phyloP scores from a whole-genome alignment of 768 basidiomycete species.

The Phaeotremella fagi region DNA sequence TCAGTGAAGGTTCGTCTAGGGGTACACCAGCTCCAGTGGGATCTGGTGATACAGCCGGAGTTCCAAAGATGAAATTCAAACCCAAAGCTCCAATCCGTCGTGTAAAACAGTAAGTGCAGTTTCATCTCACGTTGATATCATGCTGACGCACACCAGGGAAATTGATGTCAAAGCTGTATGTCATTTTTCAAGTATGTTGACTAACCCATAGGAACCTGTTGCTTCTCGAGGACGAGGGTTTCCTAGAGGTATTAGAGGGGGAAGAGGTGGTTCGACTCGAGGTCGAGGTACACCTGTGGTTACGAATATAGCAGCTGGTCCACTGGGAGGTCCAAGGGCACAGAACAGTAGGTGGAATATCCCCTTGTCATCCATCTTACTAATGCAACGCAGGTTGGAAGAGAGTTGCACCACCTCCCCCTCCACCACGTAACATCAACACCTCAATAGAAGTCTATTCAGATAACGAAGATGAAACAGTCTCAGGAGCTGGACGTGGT shows the following conservation, averaged over 20 bases:
- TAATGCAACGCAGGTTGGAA: neutral
- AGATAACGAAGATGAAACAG: slow-evolving; percentile 34
- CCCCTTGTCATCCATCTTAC: neutral
- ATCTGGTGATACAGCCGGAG: neutral
- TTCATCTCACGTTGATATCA: neutral
- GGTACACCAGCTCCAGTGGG: neutral
- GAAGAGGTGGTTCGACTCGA: slow-evolving; percentile 8
- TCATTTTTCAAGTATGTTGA: neutral
- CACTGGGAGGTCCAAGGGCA: slow-evolving; percentile 29
- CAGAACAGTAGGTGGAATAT: slow-evolving; percentile 9
- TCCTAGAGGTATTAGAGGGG: slow-evolving; percentile 13
- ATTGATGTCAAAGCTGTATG: slow-evolving; percentile 35
- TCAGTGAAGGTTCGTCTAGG: neutral
- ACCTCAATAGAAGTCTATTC: slow-evolving; percentile 37
- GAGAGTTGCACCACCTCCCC: slow-evolving; percentile 11
- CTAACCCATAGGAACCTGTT: slow-evolving; percentile 3
- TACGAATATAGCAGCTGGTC: slow-evolving; percentile 25
- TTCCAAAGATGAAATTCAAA: slow-evolving; percentile 38
- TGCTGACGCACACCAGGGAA: slow-evolving; percentile 18
- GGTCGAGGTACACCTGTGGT: slow-evolving; percentile 11
- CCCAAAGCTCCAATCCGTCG: slow-evolving; percentile 15
- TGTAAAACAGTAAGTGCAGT: slow-evolving; percentile 32
- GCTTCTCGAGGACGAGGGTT: slow-evolving; percentile 17
- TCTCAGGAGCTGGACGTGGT: slow-evolving; percentile 5
- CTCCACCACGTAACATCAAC: slow-evolving; percentile 4